Evolutionary conservation across 805 yeast species (phyloP).

Genomic region (Zygoascus flipseniorum): DNA sequence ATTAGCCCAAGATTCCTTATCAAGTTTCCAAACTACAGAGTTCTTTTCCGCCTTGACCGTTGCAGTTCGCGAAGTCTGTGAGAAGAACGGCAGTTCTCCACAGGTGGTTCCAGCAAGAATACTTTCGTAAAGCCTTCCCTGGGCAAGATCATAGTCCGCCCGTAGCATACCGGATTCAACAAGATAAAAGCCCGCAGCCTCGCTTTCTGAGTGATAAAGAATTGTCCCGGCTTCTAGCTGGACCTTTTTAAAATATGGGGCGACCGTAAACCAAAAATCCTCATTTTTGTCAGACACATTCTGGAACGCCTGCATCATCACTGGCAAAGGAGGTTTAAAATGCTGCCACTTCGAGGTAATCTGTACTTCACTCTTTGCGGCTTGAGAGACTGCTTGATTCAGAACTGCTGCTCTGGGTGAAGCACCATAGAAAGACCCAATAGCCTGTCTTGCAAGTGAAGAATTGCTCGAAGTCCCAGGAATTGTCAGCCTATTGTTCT

Average conservation of each 20-base stretch:
- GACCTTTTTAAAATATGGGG: constrained; percentile 47
- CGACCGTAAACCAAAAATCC: constrained; percentile 56
- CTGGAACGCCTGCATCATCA: constrained; percentile 55
- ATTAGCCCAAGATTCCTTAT: constrained; percentile 36
- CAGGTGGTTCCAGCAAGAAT: constrained; percentile 68
- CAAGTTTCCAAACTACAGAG: constrained; percentile 61
- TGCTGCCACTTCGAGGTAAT: constrained; percentile 25
- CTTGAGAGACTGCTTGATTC: constrained; percentile 27
- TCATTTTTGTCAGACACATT: constrained; percentile 45
- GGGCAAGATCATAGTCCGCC: constrained; percentile 44
- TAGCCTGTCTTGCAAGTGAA: background rate
- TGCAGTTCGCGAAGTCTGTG: constrained; percentile 34
- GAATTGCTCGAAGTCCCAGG: background rate
- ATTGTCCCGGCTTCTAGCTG: constrained; percentile 38
- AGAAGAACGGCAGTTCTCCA: constrained; percentile 47
- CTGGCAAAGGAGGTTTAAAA: constrained; percentile 49
- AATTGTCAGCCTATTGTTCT: background rate
- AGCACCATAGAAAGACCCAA: constrained; percentile 13
- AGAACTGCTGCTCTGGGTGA: constrained; percentile 24
- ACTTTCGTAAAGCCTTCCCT: constrained; percentile 36
- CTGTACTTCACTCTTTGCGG: constrained; percentile 26
- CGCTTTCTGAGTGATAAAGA: constrained; percentile 36
- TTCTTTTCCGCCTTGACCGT: constrained; percentile 52
- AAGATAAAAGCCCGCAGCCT: constrained; percentile 49
- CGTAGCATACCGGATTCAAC: constrained; percentile 51